Conservation (phyloP, 1,284 basidiomycete species). For the Cryptococcus maquisensis region DNA sequence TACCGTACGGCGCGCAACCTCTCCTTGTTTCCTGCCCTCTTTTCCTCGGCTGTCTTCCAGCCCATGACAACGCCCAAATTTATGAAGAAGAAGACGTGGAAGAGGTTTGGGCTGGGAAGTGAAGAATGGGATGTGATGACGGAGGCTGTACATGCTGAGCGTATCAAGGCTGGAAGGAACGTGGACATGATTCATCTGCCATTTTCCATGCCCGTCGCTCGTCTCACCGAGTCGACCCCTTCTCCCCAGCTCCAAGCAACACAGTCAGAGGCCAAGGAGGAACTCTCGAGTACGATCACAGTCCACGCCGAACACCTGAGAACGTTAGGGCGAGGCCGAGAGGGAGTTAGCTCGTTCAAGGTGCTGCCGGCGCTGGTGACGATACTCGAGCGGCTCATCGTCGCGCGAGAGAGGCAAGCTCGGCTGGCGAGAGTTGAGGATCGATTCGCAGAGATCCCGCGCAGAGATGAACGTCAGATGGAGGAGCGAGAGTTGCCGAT, state of each 20-base stretch:
- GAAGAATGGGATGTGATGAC: conserved; percentile 10
- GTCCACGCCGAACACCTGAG: not conserved
- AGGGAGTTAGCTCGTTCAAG: not conserved
- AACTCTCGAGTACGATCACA: not conserved
- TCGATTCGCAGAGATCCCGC: not conserved
- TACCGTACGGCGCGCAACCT: not conserved
- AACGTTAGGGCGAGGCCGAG: not conserved
- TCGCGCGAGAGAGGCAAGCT: not conserved
- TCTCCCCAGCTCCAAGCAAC: not conserved
- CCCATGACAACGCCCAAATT: not conserved
- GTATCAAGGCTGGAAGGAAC: not conserved
- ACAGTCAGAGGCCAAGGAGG: not conserved
- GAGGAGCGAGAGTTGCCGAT: too few relatives aligned
- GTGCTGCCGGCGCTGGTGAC: not conserved
- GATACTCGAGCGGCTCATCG: not conserved
- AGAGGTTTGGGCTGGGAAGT: conserved; percentile 2
- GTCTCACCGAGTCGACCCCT: not conserved
- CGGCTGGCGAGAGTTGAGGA: not conserved
- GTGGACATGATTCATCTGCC: conserved; percentile 8
- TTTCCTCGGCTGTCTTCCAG: not conserved
- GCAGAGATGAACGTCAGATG: not conserved
- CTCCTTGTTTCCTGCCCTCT: not conserved
- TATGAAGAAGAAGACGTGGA: conserved; percentile 1
- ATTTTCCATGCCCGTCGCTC: conserved; percentile 9
- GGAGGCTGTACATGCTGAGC: not conserved